Conservation (phyloP, 352 stramenopile genomes). For the Globisporangium polare region DNA sequence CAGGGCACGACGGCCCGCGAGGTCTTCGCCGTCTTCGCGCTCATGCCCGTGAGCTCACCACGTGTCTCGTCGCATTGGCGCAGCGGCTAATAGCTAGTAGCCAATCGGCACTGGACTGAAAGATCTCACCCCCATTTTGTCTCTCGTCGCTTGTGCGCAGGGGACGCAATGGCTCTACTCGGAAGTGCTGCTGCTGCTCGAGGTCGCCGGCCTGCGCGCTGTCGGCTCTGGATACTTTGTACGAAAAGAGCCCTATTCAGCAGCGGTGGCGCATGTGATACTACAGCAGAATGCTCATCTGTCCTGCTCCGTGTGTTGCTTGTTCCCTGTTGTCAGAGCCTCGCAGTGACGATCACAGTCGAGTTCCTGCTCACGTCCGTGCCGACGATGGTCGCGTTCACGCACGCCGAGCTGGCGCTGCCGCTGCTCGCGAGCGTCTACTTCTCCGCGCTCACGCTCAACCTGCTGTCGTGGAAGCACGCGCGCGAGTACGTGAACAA, state of each 20-base stretch:
- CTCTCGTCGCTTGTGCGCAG: constrained; percentile 17
- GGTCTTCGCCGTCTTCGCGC: constrained; percentile 72
- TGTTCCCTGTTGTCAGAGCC: constrained; percentile 22
- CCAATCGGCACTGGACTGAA: neutral
- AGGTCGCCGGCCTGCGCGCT: constrained; percentile 56
- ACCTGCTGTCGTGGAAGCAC: constrained; percentile 64
- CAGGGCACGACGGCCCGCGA: constrained; percentile 66
- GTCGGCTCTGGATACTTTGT: constrained; percentile 54
- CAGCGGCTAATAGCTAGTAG: neutral
- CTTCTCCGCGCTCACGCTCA: constrained; percentile 40
- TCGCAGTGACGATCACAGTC: constrained; percentile 50
- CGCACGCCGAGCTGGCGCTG: constrained; percentile 50
- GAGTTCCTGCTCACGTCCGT: constrained; percentile 69
- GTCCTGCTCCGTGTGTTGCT: neutral
- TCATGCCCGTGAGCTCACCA: constrained; percentile 51
- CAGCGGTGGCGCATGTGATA: neutral
- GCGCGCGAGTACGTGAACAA: constrained; percentile 72
- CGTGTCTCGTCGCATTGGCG: neutral
- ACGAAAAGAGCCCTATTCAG: constrained; percentile 5
- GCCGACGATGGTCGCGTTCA: constrained; percentile 74
- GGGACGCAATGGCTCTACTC: constrained; percentile 81
- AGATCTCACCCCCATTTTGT: neutral
- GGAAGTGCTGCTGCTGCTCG: constrained; percentile 69
- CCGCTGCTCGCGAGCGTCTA: constrained; percentile 62
- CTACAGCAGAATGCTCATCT: too few species aligned